Evolutionary conservation across 306 rosid species (phyloP), one percentile per base, ranked within the genome.

Genomic region (Malus sylvestris): DNA sequence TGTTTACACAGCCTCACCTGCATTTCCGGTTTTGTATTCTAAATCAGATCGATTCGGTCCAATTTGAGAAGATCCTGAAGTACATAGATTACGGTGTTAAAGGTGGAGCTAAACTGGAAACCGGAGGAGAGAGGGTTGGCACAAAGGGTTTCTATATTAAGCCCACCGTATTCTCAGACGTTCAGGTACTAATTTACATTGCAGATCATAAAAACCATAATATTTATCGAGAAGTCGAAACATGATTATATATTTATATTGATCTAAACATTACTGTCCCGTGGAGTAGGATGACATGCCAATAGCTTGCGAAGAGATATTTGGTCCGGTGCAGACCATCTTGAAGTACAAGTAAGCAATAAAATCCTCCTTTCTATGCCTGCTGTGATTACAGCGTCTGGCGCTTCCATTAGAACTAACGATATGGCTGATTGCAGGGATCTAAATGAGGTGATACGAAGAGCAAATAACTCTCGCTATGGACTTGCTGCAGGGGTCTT

Each of bases 401-500:
- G 61, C 1, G 49, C 3, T 64, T 29, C 6, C n/a, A 29, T 63
- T 70, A 46, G 53, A 2, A 75, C 33, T 76, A 61, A 83, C 79
- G 4, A 69, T 70, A 60, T 35, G 46, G 74, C 75, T 62, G 74
- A 78, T 75, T 73, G 42, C 77, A 92, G 97, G 87, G 87, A 89
- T 53, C 83, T 86, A 42, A 87, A 79, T 16, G 99, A 92, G 71
- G 99, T 92, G 80, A 70, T 92, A 67, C 80, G 71, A 64, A 90
- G 97, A 83, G 92, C 97, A 13, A 95, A 95, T 63, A 77, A 82
- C 20, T 68, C 89, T 10, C 85, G 44, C 12, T 95, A 88, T 46
- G 97, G 99, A 53, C 97, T 95, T 53, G 99, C 97, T 35, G 97
- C 97, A 5, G 97, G 99, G 58, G 81, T 95, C 4, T 89, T 92